Conservation (phyloP, 768 basidiomycete genomes). For the Naganishia randhawae region DNA sequence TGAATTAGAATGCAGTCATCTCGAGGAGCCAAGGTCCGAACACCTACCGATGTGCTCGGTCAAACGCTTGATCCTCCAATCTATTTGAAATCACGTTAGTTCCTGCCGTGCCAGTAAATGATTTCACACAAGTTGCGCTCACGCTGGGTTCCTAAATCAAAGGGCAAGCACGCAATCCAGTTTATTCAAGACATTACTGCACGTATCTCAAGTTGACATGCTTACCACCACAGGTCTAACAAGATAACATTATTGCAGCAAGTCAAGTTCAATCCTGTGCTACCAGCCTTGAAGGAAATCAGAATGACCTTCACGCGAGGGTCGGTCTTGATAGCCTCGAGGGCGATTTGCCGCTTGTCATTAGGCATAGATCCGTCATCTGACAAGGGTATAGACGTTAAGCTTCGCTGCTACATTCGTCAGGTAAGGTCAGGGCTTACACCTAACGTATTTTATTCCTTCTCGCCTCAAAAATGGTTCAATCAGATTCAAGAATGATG, state of each 20-base stretch:
- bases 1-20: too few species aligned
- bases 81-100: not conserved
- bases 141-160: slow-evolving; percentile 33
- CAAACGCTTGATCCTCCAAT: slow-evolving; percentile 63
- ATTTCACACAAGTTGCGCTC: not conserved
- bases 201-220: not conserved
- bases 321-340: slow-evolving; percentile 68
- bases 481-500: slow-evolving; percentile 74
- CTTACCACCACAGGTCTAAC: slow-evolving; percentile 80
- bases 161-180: slow-evolving; percentile 24
- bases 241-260: slow-evolving; percentile 92
- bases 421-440: slow-evolving; percentile 59
- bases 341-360: slow-evolving; percentile 68
- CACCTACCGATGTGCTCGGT: slow-evolving; percentile 34
- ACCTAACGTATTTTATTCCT: slow-evolving; percentile 73
- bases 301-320: slow-evolving; percentile 68
- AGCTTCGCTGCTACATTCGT: not conserved
- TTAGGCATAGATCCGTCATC: slow-evolving; percentile 85
- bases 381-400: slow-evolving; percentile 46
- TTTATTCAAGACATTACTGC: not conserved
- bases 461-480: slow-evolving; percentile 73
- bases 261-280: slow-evolving; percentile 87
- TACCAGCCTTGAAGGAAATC: slow-evolving; percentile 94
- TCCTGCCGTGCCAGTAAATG: slow-evolving; percentile 50
- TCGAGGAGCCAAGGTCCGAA: too few species aligned